Evolutionary conservation across 169 alveolate species (phyloP).

Genomic region (Plasmodium fragile): DNA sequence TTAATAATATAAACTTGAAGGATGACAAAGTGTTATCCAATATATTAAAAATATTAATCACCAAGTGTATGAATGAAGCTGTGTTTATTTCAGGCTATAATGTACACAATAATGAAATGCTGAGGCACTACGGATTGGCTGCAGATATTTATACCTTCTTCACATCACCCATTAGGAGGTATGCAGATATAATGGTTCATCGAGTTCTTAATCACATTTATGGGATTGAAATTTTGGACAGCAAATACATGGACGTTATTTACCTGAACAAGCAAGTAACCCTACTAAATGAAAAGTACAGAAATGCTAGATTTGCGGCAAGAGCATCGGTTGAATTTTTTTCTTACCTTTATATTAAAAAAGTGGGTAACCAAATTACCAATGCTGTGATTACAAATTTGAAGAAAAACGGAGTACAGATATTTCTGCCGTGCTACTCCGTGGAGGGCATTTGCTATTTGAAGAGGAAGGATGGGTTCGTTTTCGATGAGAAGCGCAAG

Average conservation of each 20-base stretch:
- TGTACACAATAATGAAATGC: conserved; percentile 73
- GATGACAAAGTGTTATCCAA: conserved; percentile 91
- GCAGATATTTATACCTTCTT: conserved; percentile 99
- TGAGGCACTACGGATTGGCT: conserved; percentile 97
- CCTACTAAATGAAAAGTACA: conserved; percentile 55
- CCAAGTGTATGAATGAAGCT: conserved; percentile 97
- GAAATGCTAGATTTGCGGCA: conserved; percentile 76
- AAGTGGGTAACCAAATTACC: conserved; percentile 72
- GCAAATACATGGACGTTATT: conserved; percentile 73
- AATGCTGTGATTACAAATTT: conserved; percentile 57
- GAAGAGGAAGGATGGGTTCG: conserved; percentile 67
- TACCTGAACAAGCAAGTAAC: conserved; percentile 36
- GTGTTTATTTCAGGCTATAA: conserved; percentile 83
- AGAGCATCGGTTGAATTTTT: conserved; percentile 76
- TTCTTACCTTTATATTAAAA: conserved; percentile 71
- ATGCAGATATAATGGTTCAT: conserved; percentile 98
- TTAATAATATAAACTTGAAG: conserved; percentile 88
- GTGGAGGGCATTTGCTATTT: conserved; percentile 67
- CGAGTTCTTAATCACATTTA: conserved; percentile 90
- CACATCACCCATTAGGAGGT: conserved; percentile 99
- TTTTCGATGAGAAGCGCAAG: conserved; percentile 60
- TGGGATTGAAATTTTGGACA: conserved; percentile 78
- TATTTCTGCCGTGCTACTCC: conserved; percentile 21
- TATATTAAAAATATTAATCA: conserved; percentile 92
- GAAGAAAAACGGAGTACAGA: conserved; percentile 71